Conservation (phyloP, 805 yeast species). For the Jamesozyma piceae region DNA sequence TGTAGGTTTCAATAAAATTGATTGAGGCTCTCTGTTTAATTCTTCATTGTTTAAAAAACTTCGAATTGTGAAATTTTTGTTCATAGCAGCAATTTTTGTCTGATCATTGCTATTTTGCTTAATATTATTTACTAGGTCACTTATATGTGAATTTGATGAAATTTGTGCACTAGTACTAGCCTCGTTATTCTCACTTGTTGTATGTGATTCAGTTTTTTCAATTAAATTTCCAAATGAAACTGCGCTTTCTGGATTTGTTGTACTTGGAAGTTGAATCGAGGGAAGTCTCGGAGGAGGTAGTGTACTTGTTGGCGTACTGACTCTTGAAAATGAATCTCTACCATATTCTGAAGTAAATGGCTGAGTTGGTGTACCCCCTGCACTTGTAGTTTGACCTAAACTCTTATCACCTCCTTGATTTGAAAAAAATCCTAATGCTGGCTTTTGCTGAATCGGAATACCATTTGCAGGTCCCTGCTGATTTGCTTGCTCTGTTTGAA, state of each 20-base stretch:
- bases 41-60: slow-evolving; percentile 1
- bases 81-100: not conserved
- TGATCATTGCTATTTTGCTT: not conserved
- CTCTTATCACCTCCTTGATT: slow-evolving; percentile 4
- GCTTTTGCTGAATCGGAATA: slow-evolving; percentile 25
- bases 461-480: slow-evolving; percentile 9
- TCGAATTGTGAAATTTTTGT: not conserved
- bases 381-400: not conserved
- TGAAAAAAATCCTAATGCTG: slow-evolving; percentile 25
- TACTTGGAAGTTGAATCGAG: slow-evolving; percentile 19
- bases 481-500: slow-evolving; percentile 16
- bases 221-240: too few relatives aligned
- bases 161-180: not conserved
- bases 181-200: not conserved
- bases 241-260: not conserved
- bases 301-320: slow-evolving; percentile 15
- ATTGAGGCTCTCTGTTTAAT: not conserved
- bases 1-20: not conserved
- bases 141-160: not conserved
- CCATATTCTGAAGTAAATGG: slow-evolving; percentile 12
- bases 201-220: not conserved
- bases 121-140: not conserved
- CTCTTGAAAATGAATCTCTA: slow-evolving; percentile 18
- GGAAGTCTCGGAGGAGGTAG: slow-evolving; percentile 29
- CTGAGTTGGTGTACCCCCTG: slow-evolving; percentile 5